Conservation (phyloP, 768 basidiomycete genomes). For the Chalciporus sphaerocephalus region DNA sequence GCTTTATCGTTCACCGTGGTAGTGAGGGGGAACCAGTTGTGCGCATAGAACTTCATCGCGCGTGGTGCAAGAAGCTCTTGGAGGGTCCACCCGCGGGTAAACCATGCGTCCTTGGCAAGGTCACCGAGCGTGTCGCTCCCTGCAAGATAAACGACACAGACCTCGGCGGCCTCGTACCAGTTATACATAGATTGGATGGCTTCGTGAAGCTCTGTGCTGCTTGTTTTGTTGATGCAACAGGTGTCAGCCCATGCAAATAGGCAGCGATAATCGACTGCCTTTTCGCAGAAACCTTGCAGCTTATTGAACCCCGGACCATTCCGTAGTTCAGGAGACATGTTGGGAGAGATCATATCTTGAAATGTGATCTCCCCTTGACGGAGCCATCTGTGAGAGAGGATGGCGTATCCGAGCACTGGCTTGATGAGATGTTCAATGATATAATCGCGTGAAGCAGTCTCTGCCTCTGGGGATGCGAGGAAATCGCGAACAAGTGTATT, state of each 20-base stretch:
- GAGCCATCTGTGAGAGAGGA: conserved; percentile 4
- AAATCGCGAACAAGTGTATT: neutral
- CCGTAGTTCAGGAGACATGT: neutral
- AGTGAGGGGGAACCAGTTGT: conserved; percentile 6
- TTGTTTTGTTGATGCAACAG: too few species aligned
- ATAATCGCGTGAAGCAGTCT: neutral
- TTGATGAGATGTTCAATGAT: neutral
- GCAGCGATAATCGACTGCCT: conserved; percentile 1
- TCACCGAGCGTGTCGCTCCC: neutral
- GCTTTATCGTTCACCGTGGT: conserved; percentile 1
- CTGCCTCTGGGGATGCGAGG: neutral
- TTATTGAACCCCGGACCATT: neutral
- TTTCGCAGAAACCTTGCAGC: neutral
- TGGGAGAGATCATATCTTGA: neutral
- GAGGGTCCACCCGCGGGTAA: conserved; percentile 12
- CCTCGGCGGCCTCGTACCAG: conserved; percentile 13
- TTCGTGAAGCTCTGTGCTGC: conserved; percentile 15
- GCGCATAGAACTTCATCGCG: conserved; percentile 10
- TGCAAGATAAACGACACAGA: conserved; percentile 13
- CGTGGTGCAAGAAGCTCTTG: conserved; percentile 14
- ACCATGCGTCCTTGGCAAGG: conserved; percentile 9
- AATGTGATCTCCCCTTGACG: neutral
- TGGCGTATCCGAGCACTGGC: neutral
- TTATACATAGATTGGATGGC: conserved; percentile 17
- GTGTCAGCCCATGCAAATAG: too few species aligned